Evolutionary conservation across 2,329 filamentous ascomycete genomes (phyloP).

Genomic region (Stemphylium vesicarium): DNA sequence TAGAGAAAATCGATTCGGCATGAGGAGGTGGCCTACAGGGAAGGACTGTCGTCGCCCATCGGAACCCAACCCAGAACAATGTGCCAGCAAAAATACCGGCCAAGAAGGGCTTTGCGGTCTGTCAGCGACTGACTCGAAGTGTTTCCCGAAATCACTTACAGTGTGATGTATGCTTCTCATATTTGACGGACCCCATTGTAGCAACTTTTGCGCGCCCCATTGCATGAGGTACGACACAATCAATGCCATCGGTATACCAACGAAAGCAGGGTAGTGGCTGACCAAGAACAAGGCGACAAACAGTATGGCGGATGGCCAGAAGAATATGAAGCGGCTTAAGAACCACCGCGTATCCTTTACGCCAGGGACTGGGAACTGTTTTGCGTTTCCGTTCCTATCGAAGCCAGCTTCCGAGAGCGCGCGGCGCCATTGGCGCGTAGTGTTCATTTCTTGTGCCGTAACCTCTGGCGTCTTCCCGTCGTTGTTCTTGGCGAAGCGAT

Average conservation of each 20-base stretch:
- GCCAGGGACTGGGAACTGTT: conserved; percentile 75
- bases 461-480: conserved; percentile 88
- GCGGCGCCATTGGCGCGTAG: conserved; percentile 77
- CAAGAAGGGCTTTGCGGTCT: conserved; percentile 74
- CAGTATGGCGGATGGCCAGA: conserved; percentile 83
- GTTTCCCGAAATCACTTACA: conserved; percentile 56
- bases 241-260: conserved; percentile 75
- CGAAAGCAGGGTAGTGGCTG: conserved; percentile 74
- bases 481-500: conserved; percentile 86
- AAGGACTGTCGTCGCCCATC: conserved; percentile 77
- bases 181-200: conserved; percentile 83
- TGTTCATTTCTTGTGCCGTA: conserved; percentile 91
- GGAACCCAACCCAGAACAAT: conserved; percentile 77
- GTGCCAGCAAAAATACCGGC: conserved; percentile 91
- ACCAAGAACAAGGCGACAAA: conserved; percentile 74
- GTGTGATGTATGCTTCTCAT: conserved; percentile 92
- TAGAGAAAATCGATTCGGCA: conserved; percentile 26
- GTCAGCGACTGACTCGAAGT: conserved; percentile 15
- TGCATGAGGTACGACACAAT: conserved; percentile 74
- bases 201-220: conserved; percentile 75
- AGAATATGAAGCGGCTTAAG: conserved; percentile 84
- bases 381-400: conserved; percentile 75
- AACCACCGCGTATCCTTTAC: conserved; percentile 79
- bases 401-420: conserved; percentile 86
- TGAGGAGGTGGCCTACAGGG: conserved; percentile 62